Conservation (phyloP, 345 rosid genomes). For the Erodium maritimum region DNA sequence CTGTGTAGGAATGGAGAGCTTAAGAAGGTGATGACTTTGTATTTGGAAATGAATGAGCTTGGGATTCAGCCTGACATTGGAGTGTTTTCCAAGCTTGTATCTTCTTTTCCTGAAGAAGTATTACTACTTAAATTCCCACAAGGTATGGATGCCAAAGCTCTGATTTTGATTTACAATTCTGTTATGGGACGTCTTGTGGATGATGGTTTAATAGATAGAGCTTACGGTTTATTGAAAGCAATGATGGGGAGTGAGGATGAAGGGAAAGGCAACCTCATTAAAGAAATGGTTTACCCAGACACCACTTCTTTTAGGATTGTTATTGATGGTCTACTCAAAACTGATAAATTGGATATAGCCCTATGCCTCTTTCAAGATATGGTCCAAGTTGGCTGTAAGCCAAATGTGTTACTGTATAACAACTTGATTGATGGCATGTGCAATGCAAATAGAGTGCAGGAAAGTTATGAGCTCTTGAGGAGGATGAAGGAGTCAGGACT, state of each 20-base stretch:
- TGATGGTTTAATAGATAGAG: conserved; percentile 34
- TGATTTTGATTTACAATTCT: conserved; percentile 38
- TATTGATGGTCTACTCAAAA: conserved; percentile 37
- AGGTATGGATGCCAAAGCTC: conserved; percentile 33
- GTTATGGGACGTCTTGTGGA: conserved; percentile 28
- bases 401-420: conserved; percentile 34
- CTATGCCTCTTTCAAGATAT: conserved; percentile 42
- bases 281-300: conserved; percentile 27
- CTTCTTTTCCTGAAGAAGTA: conserved; percentile 42
- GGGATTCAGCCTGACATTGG: conserved; percentile 44
- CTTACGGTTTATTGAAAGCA: conserved; percentile 33
- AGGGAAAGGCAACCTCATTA: conserved; percentile 20
- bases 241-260: conserved; percentile 28
- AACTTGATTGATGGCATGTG: conserved; percentile 51
- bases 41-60: conserved; percentile 43
- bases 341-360: conserved; percentile 48
- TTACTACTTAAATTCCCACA: conserved; percentile 28
- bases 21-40: conserved; percentile 45
- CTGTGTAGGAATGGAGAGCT: conserved; percentile 41
- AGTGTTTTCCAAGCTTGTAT: conserved; percentile 42
- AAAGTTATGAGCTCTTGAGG: conserved; percentile 40
- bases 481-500: conserved; percentile 49
- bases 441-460: conserved; percentile 51
- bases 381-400: conserved; percentile 30
- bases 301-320: conserved; percentile 33